Conservation (phyloP, 1,284 basidiomycete species). For the Ceratobasidium theobromae region DNA sequence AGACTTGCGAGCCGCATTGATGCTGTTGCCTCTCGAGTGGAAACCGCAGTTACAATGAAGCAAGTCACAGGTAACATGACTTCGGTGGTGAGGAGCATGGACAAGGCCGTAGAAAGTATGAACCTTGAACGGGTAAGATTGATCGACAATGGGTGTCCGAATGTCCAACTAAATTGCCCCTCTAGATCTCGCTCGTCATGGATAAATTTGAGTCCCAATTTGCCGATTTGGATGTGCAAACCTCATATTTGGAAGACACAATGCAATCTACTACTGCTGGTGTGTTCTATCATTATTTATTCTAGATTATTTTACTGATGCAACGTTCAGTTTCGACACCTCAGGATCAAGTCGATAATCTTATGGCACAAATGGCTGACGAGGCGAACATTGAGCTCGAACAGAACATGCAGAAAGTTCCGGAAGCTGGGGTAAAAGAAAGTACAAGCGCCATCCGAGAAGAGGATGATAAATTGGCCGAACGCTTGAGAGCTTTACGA, state of each 20-base stretch:
- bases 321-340: slow-evolving; percentile 68
- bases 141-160: not conserved
- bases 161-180: slow-evolving; percentile 12
- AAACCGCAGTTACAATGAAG: slow-evolving; percentile 99
- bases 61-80: slow-evolving; percentile 91
- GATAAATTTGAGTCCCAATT: slow-evolving; percentile 99
- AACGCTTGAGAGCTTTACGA: slow-evolving; percentile 76
- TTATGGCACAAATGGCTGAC: slow-evolving; percentile 94
- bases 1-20: slow-evolving; percentile 90
- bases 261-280: slow-evolving; percentile 89
- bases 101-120: slow-evolving; percentile 99
- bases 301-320: not conserved
- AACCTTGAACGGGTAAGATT: slow-evolving; percentile 86
- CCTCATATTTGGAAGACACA: slow-evolving; percentile 96
- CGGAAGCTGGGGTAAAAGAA: slow-evolving; percentile 60
- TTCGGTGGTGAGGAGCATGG: slow-evolving; percentile 96
- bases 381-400: slow-evolving; percentile 96
- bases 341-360: slow-evolving; percentile 93
- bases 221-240: slow-evolving; percentile 96
- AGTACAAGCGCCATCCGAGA: slow-evolving; percentile 54
- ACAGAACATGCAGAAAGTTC: slow-evolving; percentile 78
- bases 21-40: slow-evolving; percentile 93
- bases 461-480: slow-evolving; percentile 79
- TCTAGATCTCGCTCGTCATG: slow-evolving; percentile 96
- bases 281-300: not conserved